These are phyloP conservation scores for Maudiozyma saulgeensis DNA, from an alignment of 805 yeast species.

Conservation along the genomic window DNA sequence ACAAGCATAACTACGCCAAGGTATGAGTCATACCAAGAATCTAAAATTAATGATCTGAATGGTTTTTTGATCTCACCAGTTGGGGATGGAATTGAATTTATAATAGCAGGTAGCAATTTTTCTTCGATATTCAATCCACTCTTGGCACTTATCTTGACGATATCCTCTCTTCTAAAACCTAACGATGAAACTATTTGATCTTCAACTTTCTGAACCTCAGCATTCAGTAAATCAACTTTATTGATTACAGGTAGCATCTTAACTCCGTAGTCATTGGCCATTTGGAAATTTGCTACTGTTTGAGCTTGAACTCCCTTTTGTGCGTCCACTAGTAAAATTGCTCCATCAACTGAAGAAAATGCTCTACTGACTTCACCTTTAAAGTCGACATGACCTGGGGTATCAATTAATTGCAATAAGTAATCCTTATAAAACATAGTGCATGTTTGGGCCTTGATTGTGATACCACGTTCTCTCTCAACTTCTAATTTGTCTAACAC, in stretches of 20 bases:
- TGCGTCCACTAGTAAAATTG: slow-evolving; percentile 82
- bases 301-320: slow-evolving; percentile 96
- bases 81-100: slow-evolving; percentile 77
- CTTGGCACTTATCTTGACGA: slow-evolving; percentile 84
- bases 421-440: slow-evolving; percentile 82
- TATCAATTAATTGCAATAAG: slow-evolving; percentile 82
- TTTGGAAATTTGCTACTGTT: slow-evolving; percentile 91
- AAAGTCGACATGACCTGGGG: slow-evolving; percentile 97
- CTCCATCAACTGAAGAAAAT: slow-evolving; percentile 95
- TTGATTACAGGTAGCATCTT: slow-evolving; percentile 81
- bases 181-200: slow-evolving; percentile 71
- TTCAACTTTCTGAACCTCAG: slow-evolving; percentile 70
- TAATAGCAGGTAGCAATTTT: slow-evolving; percentile 67
- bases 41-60: slow-evolving; percentile 55
- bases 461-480: slow-evolving; percentile 91
- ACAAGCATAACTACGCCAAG: slow-evolving; percentile 84
- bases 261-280: slow-evolving; percentile 79
- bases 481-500: slow-evolving; percentile 88
- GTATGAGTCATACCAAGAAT: slow-evolving; percentile 93
- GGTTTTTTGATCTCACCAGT: slow-evolving; percentile 53
- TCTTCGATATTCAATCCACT: slow-evolving; percentile 70
- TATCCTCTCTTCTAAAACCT: slow-evolving; percentile 64
- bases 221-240: slow-evolving; percentile 76
- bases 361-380: slow-evolving; percentile 81
- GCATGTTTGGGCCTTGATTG: slow-evolving; percentile 95